Percentiles rank a stretch among this genome's conserved stretches.
Conservation (phyloP, 2,329 filamentous ascomycete genomes). For the Aureobasidium leucospermi region DNA sequence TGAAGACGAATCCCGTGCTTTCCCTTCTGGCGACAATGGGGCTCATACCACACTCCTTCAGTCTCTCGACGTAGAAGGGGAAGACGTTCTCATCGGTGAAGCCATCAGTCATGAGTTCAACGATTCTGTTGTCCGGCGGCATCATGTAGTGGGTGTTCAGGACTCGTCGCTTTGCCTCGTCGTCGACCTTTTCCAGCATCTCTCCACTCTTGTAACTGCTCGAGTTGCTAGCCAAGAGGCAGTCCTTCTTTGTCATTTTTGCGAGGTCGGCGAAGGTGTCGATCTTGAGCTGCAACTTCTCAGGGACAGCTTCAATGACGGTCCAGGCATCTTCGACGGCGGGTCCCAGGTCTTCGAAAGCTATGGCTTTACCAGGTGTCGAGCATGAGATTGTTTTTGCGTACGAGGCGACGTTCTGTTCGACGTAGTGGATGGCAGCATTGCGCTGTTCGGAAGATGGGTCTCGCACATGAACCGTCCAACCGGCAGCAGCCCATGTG, state of each 20-base stretch:
- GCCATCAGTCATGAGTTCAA: slow-evolving; percentile 49
- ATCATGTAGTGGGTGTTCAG: slow-evolving; percentile 49
- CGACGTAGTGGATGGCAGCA: slow-evolving; percentile 35
- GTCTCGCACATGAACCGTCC: slow-evolving; percentile 38
- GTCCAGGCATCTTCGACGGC: slow-evolving; percentile 45
- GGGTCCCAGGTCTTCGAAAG: slow-evolving; percentile 31
- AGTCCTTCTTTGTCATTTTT: slow-evolving; percentile 35
- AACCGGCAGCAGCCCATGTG: slow-evolving; percentile 36
- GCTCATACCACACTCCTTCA: slow-evolving; percentile 34
- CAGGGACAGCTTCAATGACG: slow-evolving; percentile 48
- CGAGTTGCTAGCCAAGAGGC: slow-evolving; percentile 45
- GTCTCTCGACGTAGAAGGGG: slow-evolving; percentile 37
- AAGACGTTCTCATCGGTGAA: slow-evolving; percentile 38
- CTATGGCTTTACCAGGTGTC: slow-evolving; percentile 24
- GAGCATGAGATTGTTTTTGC: background rate
- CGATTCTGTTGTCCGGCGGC: slow-evolving; percentile 35
- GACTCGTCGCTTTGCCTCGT: slow-evolving; percentile 32
- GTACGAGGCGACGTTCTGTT: slow-evolving; percentile 27
- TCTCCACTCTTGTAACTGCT: slow-evolving; percentile 46
- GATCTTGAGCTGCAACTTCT: slow-evolving; percentile 43
- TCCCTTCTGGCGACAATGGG: slow-evolving; percentile 41
- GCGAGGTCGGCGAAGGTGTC: slow-evolving; percentile 43
- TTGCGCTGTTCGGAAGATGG: slow-evolving; percentile 31
- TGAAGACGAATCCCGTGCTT: slow-evolving; percentile 49
- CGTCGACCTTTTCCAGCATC: slow-evolving; percentile 39